phyloP scores from a whole-genome alignment of 78 protist genomes.

The Paulinella micropora region DNA sequence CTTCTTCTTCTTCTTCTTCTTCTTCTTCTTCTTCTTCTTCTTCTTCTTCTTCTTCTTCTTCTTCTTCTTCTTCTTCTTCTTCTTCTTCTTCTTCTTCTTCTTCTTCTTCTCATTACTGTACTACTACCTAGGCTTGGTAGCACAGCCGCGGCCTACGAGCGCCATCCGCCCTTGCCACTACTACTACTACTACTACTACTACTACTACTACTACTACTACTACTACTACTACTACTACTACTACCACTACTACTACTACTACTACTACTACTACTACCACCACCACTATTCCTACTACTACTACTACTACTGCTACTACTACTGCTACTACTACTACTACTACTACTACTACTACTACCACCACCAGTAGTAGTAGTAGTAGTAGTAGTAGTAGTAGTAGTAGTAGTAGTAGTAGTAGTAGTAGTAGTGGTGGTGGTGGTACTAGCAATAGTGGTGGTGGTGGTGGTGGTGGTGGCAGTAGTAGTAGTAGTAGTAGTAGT shows the following conservation, averaged over 20 bases:
- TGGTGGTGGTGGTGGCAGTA: neutral
- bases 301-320: neutral
- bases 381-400: neutral
- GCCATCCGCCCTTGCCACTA: neutral
- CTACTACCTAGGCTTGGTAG: no score
- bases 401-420: no score
- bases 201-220: neutral
- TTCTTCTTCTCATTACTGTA: no score
- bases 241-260: neutral
- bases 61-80: no score
- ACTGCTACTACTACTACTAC: neutral
- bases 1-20: no score
- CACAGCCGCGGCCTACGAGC: no score
- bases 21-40: no score
- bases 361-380: neutral
- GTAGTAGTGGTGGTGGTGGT: no score
- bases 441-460: neutral
- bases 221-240: neutral
- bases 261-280: neutral
- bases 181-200: neutral
- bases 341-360: neutral
- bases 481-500: neutral
- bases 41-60: no score
- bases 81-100: no score
- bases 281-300: neutral